A percentile compares a stretch with the other conserved stretches of the same genome.
Conservation (phyloP, 2,329 filamentous ascomycete genomes). For the Fusarium nanum region DNA sequence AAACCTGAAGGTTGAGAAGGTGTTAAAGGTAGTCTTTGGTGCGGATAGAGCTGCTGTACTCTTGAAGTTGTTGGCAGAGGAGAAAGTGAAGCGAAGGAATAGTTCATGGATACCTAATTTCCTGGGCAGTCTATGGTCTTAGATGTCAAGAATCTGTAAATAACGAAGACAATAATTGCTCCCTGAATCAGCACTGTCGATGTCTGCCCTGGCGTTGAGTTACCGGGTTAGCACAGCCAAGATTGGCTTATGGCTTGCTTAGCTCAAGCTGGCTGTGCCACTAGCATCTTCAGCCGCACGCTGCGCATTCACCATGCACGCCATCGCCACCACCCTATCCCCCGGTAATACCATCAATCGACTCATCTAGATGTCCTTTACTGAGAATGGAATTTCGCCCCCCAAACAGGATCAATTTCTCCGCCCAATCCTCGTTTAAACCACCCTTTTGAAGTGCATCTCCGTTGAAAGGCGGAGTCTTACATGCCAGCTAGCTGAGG, state of each 20-base stretch:
- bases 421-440: rapidly evolving
- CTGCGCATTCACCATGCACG: neutral
- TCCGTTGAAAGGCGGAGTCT: neutral
- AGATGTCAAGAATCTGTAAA: no score
- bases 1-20: no score
- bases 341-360: neutral
- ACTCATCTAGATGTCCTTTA: neutral
- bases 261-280: neutral
- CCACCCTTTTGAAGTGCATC: no score
- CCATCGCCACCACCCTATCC: neutral
- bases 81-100: no score
- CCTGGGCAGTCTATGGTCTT: no score
- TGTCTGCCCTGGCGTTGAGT: neutral
- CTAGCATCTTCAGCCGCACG: neutral
- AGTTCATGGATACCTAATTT: no score
- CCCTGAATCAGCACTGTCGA: rapidly evolving
- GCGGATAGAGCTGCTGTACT: no score
- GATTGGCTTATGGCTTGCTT: no score
- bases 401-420: neutral
- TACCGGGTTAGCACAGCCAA: no score
- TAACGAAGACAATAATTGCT: no score
- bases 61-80: no score
- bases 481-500: neutral
- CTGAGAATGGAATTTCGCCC: neutral
- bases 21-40: no score